phyloP scores from a whole-genome alignment of 345 rosid species.

The Physaria fendleri region DNA sequence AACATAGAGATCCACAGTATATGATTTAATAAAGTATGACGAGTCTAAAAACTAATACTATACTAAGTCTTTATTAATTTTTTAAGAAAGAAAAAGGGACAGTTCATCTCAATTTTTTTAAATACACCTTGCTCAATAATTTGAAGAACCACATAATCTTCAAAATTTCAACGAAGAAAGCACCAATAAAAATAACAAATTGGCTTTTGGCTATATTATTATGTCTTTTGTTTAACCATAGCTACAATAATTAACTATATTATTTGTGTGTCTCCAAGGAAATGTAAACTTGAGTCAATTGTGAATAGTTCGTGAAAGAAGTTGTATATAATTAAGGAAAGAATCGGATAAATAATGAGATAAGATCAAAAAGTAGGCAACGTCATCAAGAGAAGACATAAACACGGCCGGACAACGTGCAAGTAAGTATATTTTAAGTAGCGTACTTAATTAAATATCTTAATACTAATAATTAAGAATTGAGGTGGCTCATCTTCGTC shows the following conservation, averaged over 20 bases:
- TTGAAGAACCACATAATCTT: neutral
- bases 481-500: constrained; percentile 7
- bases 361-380: constrained; percentile 4
- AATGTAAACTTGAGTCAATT: neutral
- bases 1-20: neutral
- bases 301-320: neutral
- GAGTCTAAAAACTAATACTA: neutral
- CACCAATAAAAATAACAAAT: too few species aligned
- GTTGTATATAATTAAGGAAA: neutral
- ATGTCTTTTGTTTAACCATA: neutral
- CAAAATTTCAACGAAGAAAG: neutral
- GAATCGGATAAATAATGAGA: neutral
- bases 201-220: neutral
- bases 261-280: neutral
- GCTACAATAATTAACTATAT: neutral
- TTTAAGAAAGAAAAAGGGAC: neutral
- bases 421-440: constrained; percentile 8
- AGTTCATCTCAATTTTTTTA: neutral
- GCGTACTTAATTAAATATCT: neutral
- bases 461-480: neutral
- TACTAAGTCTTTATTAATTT: neutral
- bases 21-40: neutral
- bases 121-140: constrained; percentile 8
- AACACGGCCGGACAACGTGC: constrained; percentile 30
- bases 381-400: neutral